Evolutionary conservation across 495 filamentous ascomycete genomes (phyloP).

Genomic region (Tuber indicum): DNA sequence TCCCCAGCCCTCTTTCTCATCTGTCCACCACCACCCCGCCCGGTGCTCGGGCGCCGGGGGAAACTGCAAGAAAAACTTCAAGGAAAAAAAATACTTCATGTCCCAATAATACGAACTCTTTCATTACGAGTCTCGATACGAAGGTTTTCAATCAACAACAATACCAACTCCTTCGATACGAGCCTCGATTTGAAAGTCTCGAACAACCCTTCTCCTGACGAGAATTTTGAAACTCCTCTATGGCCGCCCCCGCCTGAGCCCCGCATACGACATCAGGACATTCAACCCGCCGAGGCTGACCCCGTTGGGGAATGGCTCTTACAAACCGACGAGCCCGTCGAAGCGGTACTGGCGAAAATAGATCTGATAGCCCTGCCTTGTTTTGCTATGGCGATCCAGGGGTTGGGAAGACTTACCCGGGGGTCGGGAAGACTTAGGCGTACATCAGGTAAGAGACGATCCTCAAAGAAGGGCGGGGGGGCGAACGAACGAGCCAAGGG

Average conservation of each 20-base stretch:
- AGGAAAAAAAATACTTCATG: neutral
- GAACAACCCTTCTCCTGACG: neutral
- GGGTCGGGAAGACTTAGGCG: neutral
- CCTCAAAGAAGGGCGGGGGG: neutral
- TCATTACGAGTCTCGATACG: neutral
- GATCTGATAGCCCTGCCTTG: neutral
- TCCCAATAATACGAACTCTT: neutral
- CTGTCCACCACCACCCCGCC: neutral
- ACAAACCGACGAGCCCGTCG: neutral
- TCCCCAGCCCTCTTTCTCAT: neutral
- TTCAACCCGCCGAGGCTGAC: neutral
- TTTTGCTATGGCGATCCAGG: neutral
- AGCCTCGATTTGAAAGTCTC: neutral
- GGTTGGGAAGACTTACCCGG: neutral
- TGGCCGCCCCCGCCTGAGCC: neutral
- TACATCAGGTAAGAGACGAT: neutral
- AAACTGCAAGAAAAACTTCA: neutral
- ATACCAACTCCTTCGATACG: neutral
- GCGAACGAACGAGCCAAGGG: neutral
- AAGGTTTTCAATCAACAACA: neutral
- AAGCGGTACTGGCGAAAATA: neutral
- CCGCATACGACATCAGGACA: conserved; percentile 2
- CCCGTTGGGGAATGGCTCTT: neutral
- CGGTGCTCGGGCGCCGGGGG: neutral
- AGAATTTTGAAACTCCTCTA: neutral